Base-by-base conservation (phyloP, 805 yeast species). In the Suhomyces emberorum region DNA sequence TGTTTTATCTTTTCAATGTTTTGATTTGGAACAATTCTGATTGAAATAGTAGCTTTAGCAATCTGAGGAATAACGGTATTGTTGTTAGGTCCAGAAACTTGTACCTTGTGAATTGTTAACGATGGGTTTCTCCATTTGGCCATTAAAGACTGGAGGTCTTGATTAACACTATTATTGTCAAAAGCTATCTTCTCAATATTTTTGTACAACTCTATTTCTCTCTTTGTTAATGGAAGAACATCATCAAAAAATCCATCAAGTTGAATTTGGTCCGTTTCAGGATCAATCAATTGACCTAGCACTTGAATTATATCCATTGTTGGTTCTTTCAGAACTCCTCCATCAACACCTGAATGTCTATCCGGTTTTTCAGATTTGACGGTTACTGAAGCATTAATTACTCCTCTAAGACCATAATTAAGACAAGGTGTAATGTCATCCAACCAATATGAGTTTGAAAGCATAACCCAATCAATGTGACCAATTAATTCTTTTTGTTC, bases 311-410 rank as follows among this genome's bases (percentile, higher is more conserved):
- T 60, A 54, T 91, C 98, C 64, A 86, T 77, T 0, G 95, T 81
- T 2, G 98, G 97, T 50, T 91, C 98, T 39, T 83, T 72, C 42
- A 78, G 76, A 7, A 83, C 81, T 41, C 98, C 98, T 34, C 98
- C 98, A 61, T 88, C 95, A 7, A 93, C 93, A 43, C 98, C 98
- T 0, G 97, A 87, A 55, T 93, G 98, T 40, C 95, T 68, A 57
- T 93, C 97, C 1, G 95, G 95, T 41, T 72, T 72, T 45, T 81
- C 89, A 34, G 88, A 78, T 39, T 69, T 65, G 8, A 93, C 70
- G 23, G 77, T 77, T 2, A 93, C 74, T n/a, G 79, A 69, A 1
- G 87, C 83, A 59, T 88, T 84, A 16, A 93, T 70, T 2, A 89
- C 91, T 34, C 98, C 98, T 54, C 98, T 72, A 39, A 93, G 68